Evolutionary conservation across 768 basidiomycete species (phyloP).

Genomic region (Tulasnella sp.): DNA sequence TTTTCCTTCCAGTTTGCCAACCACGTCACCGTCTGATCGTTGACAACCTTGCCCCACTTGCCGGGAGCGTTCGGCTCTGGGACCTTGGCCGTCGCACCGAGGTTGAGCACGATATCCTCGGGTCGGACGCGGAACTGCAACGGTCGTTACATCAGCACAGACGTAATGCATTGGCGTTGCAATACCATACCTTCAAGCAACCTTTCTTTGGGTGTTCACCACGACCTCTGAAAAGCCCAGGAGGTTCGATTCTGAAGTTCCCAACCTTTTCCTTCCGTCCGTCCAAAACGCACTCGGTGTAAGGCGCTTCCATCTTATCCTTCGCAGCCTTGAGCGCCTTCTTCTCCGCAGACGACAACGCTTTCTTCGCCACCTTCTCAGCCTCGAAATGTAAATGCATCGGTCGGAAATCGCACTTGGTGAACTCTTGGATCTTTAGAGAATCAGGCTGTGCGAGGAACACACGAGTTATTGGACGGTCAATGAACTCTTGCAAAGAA

Average conservation of each 20-base stretch:
- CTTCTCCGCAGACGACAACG: slow-evolving; percentile 73
- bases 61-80: slow-evolving; percentile 89
- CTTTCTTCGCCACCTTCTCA: slow-evolving; percentile 89
- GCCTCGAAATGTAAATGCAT: slow-evolving; percentile 88
- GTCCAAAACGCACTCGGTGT: slow-evolving; percentile 77
- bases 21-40: slow-evolving; percentile 98
- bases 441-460: slow-evolving; percentile 33
- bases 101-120: slow-evolving; percentile 93
- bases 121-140: slow-evolving; percentile 72
- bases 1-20: slow-evolving; percentile 99
- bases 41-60: slow-evolving; percentile 74
- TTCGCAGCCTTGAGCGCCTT: slow-evolving; percentile 78
- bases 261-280: slow-evolving; percentile 97
- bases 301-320: slow-evolving; percentile 74
- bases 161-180: slow-evolving; percentile 46
- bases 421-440: slow-evolving; percentile 60
- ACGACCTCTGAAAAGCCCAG: slow-evolving; percentile 94
- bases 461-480: background rate
- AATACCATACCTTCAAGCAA: slow-evolving; percentile 58
- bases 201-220: slow-evolving; percentile 99
- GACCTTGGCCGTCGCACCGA: slow-evolving; percentile 57
- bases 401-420: slow-evolving; percentile 82
- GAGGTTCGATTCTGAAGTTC: slow-evolving; percentile 96
- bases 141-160: background rate
- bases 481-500: background rate